A percentile compares a stretch with the other conserved stretches of the same genome.
These are phyloP conservation scores for Symbiodinium natans DNA, from an alignment of 73 alveolate species.

Conservation along the genomic window DNA sequence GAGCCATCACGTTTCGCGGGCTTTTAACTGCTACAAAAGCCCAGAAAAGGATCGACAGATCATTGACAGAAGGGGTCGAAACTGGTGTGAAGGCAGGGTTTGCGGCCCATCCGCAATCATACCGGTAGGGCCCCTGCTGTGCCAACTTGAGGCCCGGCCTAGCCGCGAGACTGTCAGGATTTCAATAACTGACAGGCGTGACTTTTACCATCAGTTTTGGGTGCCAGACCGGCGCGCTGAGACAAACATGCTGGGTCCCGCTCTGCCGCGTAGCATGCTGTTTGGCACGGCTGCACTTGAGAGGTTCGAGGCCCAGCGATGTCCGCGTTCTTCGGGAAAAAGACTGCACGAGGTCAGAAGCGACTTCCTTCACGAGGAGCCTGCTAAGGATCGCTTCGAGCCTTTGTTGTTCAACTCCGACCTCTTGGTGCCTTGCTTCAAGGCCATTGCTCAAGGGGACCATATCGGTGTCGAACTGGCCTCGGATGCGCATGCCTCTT, in stretches of 20 bases:
- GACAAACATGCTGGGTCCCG: neutral
- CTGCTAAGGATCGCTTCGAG: neutral
- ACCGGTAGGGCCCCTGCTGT: neutral
- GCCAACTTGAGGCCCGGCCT: neutral
- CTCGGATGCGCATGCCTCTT: neutral
- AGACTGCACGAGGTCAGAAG: too few species aligned
- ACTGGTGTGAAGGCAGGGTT: neutral
- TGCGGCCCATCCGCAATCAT: neutral
- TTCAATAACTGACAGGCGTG: neutral
- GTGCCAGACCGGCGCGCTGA: neutral
- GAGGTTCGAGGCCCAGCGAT: too few species aligned
- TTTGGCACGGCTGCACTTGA: too few species aligned
- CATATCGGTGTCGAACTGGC: neutral
- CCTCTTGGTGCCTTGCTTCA: neutral
- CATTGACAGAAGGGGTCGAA: constrained; percentile 1
- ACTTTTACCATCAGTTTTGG: constrained; percentile 14
- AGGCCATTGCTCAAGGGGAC: neutral
- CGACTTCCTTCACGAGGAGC: neutral
- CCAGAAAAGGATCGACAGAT: neutral
- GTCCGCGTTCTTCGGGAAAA: too few species aligned
- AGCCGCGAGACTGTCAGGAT: neutral
- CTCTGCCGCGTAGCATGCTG: neutral
- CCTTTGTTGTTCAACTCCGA: neutral
- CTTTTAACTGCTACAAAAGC: neutral
- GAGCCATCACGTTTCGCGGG: neutral